Conservation (phyloP, 1,284 basidiomycete genomes). For the Cryptococcus sp. region DNA sequence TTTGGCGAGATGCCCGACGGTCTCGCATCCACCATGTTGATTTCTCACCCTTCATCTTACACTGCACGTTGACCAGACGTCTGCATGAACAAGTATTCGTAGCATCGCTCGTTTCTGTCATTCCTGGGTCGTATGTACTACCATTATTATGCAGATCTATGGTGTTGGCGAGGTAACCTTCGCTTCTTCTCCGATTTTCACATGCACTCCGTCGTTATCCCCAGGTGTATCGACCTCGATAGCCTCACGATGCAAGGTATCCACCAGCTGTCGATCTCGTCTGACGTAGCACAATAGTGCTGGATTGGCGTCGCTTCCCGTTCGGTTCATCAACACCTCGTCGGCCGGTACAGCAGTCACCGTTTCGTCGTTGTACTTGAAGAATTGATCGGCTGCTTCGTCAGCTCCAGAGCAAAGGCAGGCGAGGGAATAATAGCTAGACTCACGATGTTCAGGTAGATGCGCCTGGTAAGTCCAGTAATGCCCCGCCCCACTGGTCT, state of each 20-base stretch:
- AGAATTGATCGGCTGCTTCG: conserved; percentile 64
- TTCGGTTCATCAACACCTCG: conserved; percentile 42
- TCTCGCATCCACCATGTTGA: no score
- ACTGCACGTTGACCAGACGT: no score
- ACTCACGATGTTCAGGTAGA: conserved; percentile 41
- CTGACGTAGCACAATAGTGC: conserved; percentile 47
- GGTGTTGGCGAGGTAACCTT: no score
- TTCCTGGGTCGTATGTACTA: no score
- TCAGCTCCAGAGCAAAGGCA: not conserved
- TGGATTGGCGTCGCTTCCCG: conserved; percentile 44
- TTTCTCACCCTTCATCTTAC: no score
- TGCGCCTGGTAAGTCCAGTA: conserved; percentile 48
- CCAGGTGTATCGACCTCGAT: no score
- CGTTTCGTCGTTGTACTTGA: conserved; percentile 89
- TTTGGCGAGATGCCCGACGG: no score
- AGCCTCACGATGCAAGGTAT: conserved; percentile 40
- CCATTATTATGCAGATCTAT: no score
- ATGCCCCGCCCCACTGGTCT: conserved; percentile 48
- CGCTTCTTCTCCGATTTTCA: no score
- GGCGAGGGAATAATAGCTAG: not conserved
- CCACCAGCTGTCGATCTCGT: conserved; percentile 33
- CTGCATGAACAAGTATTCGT: no score
- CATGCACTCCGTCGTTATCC: no score
- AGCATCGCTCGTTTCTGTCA: no score
- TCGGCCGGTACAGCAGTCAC: conserved; percentile 51